phyloP scores from a whole-genome alignment of 1,139 yeast species.

The Geotrichum bryndzae region DNA sequence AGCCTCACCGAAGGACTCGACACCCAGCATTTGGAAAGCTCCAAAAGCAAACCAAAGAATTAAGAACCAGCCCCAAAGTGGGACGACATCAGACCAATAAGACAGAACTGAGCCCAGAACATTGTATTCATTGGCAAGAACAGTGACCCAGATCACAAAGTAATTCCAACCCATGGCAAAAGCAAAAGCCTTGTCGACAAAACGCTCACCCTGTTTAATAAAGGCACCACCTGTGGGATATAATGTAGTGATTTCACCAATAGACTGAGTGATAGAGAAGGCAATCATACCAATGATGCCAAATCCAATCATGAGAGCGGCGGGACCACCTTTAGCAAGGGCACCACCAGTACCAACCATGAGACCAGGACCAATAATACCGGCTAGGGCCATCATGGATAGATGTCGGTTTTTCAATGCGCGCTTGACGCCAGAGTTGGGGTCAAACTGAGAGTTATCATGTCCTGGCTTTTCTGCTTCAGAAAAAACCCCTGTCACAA shows the following conservation, averaged over 20 bases:
- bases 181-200: conserved; percentile 53
- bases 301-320: conserved; percentile 53
- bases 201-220: conserved; percentile 52
- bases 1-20: conserved; percentile 58
- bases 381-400: conserved; percentile 59
- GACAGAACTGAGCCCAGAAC: conserved; percentile 48
- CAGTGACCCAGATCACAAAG: conserved; percentile 57
- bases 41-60: conserved; percentile 52
- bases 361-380: conserved; percentile 65
- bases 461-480: conserved; percentile 4
- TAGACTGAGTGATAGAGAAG: conserved; percentile 51
- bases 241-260: conserved; percentile 62
- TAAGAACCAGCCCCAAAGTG: conserved; percentile 52
- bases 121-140: conserved; percentile 55
- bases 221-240: conserved; percentile 62
- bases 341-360: conserved; percentile 60
- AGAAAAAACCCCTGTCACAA: background rate
- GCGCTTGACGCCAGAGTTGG: conserved; percentile 42
- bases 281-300: conserved; percentile 54
- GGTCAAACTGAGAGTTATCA: conserved; percentile 26
- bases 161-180: conserved; percentile 60
- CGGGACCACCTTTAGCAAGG: conserved; percentile 58
- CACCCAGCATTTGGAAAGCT: conserved; percentile 53
- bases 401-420: conserved; percentile 48
- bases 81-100: conserved; percentile 57